Conservation (phyloP, 2,329 filamentous ascomycete genomes). For the Leptosphaerulina australis region DNA sequence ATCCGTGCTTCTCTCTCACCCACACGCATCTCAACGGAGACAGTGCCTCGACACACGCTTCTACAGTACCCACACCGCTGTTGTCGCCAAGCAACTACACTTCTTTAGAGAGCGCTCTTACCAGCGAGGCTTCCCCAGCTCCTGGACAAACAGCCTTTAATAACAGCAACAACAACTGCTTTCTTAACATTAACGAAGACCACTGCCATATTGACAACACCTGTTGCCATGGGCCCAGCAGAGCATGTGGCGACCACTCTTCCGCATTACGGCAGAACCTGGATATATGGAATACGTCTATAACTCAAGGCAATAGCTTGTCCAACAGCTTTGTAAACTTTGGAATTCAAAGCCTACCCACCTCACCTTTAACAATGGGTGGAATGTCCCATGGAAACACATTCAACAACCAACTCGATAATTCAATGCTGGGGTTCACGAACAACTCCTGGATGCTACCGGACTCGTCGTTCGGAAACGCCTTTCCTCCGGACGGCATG, state of each 20-base stretch:
- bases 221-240: constrained; percentile 41
- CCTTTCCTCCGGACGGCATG: constrained; percentile 20
- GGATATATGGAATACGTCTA: constrained; percentile 37
- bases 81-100: constrained; percentile 44
- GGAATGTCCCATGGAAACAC: constrained; percentile 22
- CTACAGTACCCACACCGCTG: constrained; percentile 36
- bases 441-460: constrained; percentile 40
- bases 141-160: constrained; percentile 24
- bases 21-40: constrained; percentile 26
- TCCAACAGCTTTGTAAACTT: constrained; percentile 36
- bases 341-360: constrained; percentile 32
- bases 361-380: constrained; percentile 28
- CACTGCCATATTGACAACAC: constrained; percentile 47
- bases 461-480: constrained; percentile 28
- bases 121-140: constrained; percentile 34
- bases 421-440: constrained; percentile 30
- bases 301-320: constrained; percentile 35
- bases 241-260: constrained; percentile 39
- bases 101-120: constrained; percentile 39
- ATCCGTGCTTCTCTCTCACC: constrained; percentile 40
- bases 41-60: constrained; percentile 32
- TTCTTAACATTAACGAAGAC: constrained; percentile 38
- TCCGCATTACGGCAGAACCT: constrained; percentile 34
- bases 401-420: constrained; percentile 23
- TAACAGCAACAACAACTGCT: constrained; percentile 33